Conservation (phyloP, 2,329 filamentous ascomycete genomes). For the Colletotrichum shisoi region DNA sequence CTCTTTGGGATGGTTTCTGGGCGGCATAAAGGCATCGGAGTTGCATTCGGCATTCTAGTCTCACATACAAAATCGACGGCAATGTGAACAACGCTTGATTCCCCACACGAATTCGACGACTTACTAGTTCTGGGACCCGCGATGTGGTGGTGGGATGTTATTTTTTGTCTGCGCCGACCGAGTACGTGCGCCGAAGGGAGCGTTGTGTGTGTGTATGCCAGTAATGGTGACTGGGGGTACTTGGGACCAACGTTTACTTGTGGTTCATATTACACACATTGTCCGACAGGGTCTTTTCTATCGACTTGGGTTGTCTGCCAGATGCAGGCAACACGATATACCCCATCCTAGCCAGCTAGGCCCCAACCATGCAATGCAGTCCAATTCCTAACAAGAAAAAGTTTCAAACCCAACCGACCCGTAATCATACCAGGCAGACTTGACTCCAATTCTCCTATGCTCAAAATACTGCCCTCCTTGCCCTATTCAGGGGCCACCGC, state of each 20-base stretch:
- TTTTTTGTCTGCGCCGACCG: constrained; percentile 21
- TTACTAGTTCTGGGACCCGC: constrained; percentile 26
- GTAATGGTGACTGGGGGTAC: constrained; percentile 17
- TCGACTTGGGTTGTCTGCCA: constrained; percentile 32
- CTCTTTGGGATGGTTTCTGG: constrained; percentile 54
- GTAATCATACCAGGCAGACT: constrained; percentile 51
- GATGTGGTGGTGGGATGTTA: constrained; percentile 29
- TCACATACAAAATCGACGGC: constrained; percentile 40
- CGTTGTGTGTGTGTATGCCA: constrained; percentile 16
- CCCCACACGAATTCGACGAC: constrained; percentile 40
- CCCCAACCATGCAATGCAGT: constrained; percentile 45
- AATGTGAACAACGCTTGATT: constrained; percentile 42
- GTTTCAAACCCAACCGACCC: constrained; percentile 42
- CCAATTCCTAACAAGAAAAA: constrained; percentile 48
- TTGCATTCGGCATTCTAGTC: constrained; percentile 57
- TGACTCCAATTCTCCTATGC: constrained; percentile 57
- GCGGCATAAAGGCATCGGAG: constrained; percentile 56
- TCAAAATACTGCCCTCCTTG: constrained; percentile 35
- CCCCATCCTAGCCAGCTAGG: constrained; percentile 32
- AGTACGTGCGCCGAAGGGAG: constrained; percentile 10
- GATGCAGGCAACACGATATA: constrained; percentile 34
- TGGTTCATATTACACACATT: constrained; percentile 24
- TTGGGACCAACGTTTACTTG: constrained; percentile 25
- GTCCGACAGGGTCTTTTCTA: constrained; percentile 29
- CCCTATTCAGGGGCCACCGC: background rate